These are phyloP conservation scores for Oryza rufipogon DNA, from an alignment of 176 grass and related monocot genomes.

Conservation along the genomic window DNA sequence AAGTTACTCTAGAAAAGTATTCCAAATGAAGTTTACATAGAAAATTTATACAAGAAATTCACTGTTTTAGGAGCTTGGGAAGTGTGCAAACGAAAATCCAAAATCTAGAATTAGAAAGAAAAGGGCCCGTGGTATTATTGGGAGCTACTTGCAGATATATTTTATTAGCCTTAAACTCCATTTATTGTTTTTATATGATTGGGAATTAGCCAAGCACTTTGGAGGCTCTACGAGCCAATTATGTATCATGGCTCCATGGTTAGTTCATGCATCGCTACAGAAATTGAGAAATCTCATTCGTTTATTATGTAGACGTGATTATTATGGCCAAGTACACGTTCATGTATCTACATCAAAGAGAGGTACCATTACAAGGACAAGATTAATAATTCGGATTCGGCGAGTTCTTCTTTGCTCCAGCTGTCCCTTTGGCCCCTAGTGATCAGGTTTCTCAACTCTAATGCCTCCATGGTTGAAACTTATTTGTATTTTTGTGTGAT, in stretches of 20 bases:
- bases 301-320: background rate
- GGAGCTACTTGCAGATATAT: background rate
- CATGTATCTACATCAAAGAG: background rate
- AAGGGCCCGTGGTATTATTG: background rate
- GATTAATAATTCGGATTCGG: conserved; percentile 9
- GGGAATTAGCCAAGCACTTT: too few relatives aligned
- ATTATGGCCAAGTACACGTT: background rate
- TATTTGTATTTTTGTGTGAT: background rate
- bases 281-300: background rate
- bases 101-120: too few relatives aligned
- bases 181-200: background rate
- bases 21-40: too few relatives aligned
- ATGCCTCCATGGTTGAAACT: conserved; percentile 35
- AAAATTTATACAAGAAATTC: too few relatives aligned
- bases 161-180: background rate
- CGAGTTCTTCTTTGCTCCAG: conserved; percentile 34
- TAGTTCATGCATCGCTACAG: background rate
- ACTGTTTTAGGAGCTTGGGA: too few relatives aligned
- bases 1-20: too few relatives aligned
- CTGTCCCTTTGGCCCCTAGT: conserved; percentile 32
- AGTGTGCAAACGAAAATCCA: too few relatives aligned
- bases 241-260: background rate
- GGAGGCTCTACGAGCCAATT: too few relatives aligned
- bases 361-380: conserved; percentile 14
- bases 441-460: conserved; percentile 3